These are phyloP conservation scores for Lasiodiplodia citricola DNA, from an alignment of 2,329 filamentous ascomycete species.

Conservation along the genomic window DNA sequence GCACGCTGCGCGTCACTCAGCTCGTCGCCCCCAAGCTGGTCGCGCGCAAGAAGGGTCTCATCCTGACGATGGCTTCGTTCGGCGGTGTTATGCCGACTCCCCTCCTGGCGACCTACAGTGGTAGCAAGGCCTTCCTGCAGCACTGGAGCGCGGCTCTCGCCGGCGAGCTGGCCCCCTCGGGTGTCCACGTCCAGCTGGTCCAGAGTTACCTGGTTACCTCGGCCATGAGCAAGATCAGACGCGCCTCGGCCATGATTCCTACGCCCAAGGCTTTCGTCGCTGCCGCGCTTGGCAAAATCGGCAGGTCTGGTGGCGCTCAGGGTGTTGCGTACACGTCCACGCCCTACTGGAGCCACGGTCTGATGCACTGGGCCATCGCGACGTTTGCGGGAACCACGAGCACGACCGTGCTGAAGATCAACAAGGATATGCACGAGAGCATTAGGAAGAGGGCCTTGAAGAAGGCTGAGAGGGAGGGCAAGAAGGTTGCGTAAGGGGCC, in stretches of 20 bases:
- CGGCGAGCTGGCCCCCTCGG: constrained; percentile 78
- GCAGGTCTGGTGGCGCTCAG: constrained; percentile 76
- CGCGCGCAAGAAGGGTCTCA: constrained; percentile 81
- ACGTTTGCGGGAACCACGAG: constrained; percentile 65
- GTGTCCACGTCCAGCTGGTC: constrained; percentile 88
- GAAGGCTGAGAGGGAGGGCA: constrained; percentile 78
- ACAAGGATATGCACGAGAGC: constrained; percentile 76
- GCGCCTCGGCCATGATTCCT: constrained; percentile 77
- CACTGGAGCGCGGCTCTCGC: constrained; percentile 91
- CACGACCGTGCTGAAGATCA: constrained; percentile 62
- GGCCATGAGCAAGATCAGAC: constrained; percentile 95
- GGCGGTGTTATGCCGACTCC: constrained; percentile 91
- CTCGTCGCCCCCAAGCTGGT: constrained; percentile 84
- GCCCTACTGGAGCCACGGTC: constrained; percentile 89
- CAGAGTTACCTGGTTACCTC: constrained; percentile 93
- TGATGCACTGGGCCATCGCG: constrained; percentile 82
- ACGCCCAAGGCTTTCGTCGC: constrained; percentile 82
- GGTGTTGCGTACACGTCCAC: constrained; percentile 82
- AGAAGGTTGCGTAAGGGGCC: constrained; percentile 58
- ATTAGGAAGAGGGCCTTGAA: constrained; percentile 82
- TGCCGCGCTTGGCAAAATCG: constrained; percentile 79
- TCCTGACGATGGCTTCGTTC: constrained; percentile 97
- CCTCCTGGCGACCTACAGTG: constrained; percentile 92
- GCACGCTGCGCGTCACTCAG: constrained; percentile 86
- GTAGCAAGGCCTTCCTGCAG: constrained; percentile 97